phyloP scores from a whole-genome alignment of 306 rosid species.

The Vachellia pachyceras region DNA sequence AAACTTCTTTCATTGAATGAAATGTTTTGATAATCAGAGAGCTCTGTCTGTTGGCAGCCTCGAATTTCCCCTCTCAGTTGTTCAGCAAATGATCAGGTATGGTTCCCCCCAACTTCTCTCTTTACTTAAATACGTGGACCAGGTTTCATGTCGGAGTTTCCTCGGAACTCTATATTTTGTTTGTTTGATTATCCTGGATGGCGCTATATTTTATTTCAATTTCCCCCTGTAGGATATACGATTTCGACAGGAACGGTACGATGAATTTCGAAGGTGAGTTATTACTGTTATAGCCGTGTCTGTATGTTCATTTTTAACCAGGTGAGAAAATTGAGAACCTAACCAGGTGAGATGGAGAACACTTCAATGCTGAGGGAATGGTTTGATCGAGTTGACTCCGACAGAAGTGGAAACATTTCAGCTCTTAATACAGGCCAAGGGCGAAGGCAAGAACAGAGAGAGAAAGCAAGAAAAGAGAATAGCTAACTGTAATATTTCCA shows the following conservation, averaged over 20 bases:
- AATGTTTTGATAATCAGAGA: conserved; percentile 43
- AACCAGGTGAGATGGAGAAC: conserved; percentile 55
- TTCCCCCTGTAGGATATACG: conserved; percentile 67
- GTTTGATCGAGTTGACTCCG: conserved; percentile 86
- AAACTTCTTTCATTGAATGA: background rate
- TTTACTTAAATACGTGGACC: background rate
- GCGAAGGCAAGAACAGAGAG: too few species aligned
- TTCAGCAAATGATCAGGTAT: conserved; percentile 92
- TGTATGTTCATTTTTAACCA: background rate
- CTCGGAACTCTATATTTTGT: background rate
- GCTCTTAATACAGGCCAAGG: too few species aligned
- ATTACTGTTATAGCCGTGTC: background rate
- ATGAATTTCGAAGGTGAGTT: conserved; percentile 80
- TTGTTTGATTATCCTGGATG: conserved; percentile 2
- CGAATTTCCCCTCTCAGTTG: conserved; percentile 75
- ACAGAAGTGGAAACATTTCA: conserved; percentile 65
- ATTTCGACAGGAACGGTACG: conserved; percentile 88
- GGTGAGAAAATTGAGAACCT: background rate
- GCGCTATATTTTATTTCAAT: background rate
- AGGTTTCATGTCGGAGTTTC: background rate
- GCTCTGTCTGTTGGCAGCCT: conserved; percentile 89
- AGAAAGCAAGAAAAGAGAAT: too few species aligned
- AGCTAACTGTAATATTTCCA: too few species aligned
- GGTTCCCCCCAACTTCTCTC: background rate
- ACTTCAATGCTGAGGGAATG: conserved; percentile 64